Conservation (phyloP, 2,329 filamentous ascomycete species). For the Colletotrichum gigasporum region DNA sequence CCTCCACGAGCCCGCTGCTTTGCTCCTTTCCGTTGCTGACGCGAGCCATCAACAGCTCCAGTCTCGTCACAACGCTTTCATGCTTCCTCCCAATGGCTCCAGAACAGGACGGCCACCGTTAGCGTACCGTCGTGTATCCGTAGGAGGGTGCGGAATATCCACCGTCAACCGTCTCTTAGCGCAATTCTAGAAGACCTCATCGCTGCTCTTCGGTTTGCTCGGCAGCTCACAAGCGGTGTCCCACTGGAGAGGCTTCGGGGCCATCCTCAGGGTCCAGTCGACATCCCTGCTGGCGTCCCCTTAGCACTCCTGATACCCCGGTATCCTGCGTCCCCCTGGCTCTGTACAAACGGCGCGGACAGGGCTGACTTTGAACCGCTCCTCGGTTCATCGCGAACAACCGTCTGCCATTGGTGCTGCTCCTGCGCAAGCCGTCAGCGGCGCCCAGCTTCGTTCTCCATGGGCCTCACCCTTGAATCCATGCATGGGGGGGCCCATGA, state of each 20-base stretch:
- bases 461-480: slow-evolving; percentile 9
- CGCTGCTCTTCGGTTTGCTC: slow-evolving; percentile 14
- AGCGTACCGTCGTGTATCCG: background rate
- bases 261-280: slow-evolving; percentile 20
- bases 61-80: too few relatives aligned
- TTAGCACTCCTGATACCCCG: background rate
- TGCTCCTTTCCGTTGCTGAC: background rate
- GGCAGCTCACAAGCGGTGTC: slow-evolving; percentile 14
- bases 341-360: slow-evolving; percentile 9
- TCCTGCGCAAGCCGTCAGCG: background rate
- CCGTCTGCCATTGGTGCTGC: slow-evolving; percentile 5
- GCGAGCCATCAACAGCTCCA: background rate
- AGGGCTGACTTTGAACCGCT: slow-evolving; percentile 13
- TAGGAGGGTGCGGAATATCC: background rate
- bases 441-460: background rate
- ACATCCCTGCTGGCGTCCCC: background rate
- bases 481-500: slow-evolving; percentile 12
- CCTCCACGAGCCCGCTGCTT: background rate
- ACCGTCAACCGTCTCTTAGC: background rate
- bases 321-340: background rate
- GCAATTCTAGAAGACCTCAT: slow-evolving; percentile 17
- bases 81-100: background rate
- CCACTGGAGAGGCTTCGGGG: slow-evolving; percentile 20
- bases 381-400: slow-evolving; percentile 18
- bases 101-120: too few relatives aligned